Evolutionary conservation across 805 yeast species (phyloP).

Genomic region (Candida berthetii): DNA sequence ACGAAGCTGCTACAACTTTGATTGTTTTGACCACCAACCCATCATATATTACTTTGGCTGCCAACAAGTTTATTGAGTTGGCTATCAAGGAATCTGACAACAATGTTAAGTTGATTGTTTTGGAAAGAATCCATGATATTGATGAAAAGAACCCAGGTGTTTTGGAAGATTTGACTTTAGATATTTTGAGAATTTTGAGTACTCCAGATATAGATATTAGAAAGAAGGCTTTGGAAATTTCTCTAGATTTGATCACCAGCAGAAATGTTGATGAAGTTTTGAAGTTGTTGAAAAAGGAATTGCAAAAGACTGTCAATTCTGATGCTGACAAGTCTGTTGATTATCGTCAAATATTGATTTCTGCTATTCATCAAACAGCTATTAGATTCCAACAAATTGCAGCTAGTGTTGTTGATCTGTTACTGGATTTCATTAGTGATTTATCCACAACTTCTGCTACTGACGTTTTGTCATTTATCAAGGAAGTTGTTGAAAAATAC

Average conservation of each 20-base stretch:
- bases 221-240: slow-evolving; percentile 76
- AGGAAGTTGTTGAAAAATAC: slow-evolving; percentile 90
- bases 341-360: slow-evolving; percentile 83
- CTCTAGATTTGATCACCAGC: slow-evolving; percentile 73
- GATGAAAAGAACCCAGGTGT: slow-evolving; percentile 73
- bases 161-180: slow-evolving; percentile 77
- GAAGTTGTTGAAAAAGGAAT: slow-evolving; percentile 85
- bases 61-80: slow-evolving; percentile 77
- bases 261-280: slow-evolving; percentile 94
- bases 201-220: slow-evolving; percentile 91
- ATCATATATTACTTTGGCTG: slow-evolving; percentile 68
- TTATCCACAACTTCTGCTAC: slow-evolving; percentile 80
- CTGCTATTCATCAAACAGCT: slow-evolving; percentile 86
- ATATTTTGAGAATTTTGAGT: slow-evolving; percentile 78
- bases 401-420: slow-evolving; percentile 79
- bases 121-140: slow-evolving; percentile 77
- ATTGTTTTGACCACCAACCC: slow-evolving; percentile 58
- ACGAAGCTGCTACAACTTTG: slow-evolving; percentile 87
- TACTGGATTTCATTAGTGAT: slow-evolving; percentile 82
- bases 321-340: slow-evolving; percentile 76
- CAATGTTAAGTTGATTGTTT: slow-evolving; percentile 87
- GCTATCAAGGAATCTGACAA: slow-evolving; percentile 93
- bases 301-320: slow-evolving; percentile 61
- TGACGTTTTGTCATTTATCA: slow-evolving; percentile 86
- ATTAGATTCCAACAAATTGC: slow-evolving; percentile 87